These are phyloP conservation scores for Huntiella moniliformis DNA, from an alignment of 2,329 filamentous ascomycete genomes.

Conservation along the genomic window DNA sequence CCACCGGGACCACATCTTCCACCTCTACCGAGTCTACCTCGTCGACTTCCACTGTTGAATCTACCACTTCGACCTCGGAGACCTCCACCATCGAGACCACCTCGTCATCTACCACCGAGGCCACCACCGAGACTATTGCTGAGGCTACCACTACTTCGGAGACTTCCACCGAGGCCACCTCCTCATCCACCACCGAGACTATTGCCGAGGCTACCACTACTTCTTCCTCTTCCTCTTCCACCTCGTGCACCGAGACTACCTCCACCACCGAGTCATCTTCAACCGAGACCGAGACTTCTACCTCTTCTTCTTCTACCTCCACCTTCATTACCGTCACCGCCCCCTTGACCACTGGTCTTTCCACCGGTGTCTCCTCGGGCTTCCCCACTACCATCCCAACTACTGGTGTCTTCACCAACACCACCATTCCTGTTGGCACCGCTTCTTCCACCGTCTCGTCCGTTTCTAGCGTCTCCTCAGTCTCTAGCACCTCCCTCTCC, in stretches of 20 bases:
- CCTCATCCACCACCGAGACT: conserved; percentile 8
- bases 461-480: not conserved
- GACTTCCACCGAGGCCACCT: not conserved
- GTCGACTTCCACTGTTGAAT: not conserved
- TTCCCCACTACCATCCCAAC: not conserved
- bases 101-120: not conserved
- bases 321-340: not conserved
- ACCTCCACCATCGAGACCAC: not conserved
- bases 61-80: not conserved
- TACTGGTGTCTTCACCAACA: not conserved
- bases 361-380: not conserved
- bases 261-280: not conserved
- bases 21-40: not conserved
- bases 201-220: conserved; percentile 8
- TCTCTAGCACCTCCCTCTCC: too few relatives aligned
- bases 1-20: conserved; percentile 6
- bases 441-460: not conserved
- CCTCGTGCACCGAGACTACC: not conserved
- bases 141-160: conserved; percentile 10
- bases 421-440: not conserved
- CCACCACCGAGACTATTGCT: conserved; percentile 5
- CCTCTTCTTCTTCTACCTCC: not conserved
- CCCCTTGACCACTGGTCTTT: not conserved
- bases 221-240: not conserved
- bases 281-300: conserved; percentile 4